These are phyloP conservation scores for Choanephora cucurbitarum DNA, from an alignment of 371 early-diverging fungal genomes.

Conservation along the genomic window DNA sequence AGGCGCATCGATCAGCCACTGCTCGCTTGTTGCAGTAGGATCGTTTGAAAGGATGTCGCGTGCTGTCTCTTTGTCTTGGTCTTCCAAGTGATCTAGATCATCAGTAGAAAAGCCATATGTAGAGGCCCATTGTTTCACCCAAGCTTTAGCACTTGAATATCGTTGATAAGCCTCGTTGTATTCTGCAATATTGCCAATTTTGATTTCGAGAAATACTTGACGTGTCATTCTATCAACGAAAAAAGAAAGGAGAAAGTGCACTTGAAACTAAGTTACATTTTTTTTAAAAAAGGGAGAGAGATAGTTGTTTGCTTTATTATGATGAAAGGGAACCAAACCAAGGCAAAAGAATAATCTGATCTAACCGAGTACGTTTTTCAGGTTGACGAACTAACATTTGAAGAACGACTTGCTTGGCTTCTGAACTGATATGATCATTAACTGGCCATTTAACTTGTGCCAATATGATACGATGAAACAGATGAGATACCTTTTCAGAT, in stretches of 20 bases:
- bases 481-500: conserved; percentile 28
- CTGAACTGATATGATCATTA: conserved; percentile 13
- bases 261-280: too few species aligned
- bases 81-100: conserved; percentile 30
- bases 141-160: conserved; percentile 39
- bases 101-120: conserved; percentile 46
- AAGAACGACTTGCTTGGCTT: conserved; percentile 37
- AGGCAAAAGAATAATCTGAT: conserved; percentile 18
- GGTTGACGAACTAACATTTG: conserved; percentile 30
- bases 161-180: conserved; percentile 30
- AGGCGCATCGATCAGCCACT: conserved; percentile 41
- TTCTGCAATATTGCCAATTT: conserved; percentile 44
- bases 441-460: conserved; percentile 37
- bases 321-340: conserved; percentile 21
- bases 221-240: conserved; percentile 15
- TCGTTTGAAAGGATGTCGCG: conserved; percentile 45
- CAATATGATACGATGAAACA: conserved; percentile 34
- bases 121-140: conserved; percentile 44
- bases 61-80: conserved; percentile 44
- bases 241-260: conserved; percentile 1
- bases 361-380: conserved; percentile 22
- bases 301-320: neutral
- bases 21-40: conserved; percentile 33
- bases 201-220: conserved; percentile 49
- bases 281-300: neutral